Conservation (phyloP, 768 basidiomycete genomes). For the Macrolepiota dolichaula region DNA sequence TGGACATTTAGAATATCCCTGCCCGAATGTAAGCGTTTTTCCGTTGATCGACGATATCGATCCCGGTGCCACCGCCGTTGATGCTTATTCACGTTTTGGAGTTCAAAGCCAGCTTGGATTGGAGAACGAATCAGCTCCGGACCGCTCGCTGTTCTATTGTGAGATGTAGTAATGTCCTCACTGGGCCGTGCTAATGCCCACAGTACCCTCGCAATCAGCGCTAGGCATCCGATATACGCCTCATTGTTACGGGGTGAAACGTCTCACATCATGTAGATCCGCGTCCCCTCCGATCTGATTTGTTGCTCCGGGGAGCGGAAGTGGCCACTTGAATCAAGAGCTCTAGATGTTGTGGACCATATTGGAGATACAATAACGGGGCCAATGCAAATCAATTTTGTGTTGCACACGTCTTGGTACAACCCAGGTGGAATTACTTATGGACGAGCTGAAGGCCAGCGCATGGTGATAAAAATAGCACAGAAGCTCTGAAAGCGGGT, state of each 20-base stretch:
- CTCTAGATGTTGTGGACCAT: background rate
- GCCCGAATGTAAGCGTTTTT: constrained; percentile 52
- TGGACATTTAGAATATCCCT: constrained; percentile 53
- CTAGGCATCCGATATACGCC: constrained; percentile 7
- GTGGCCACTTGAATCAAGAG: background rate
- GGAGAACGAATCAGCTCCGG: constrained; percentile 48
- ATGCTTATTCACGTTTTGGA: too few species aligned
- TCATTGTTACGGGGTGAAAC: constrained; percentile 24
- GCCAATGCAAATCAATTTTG: constrained; percentile 67
- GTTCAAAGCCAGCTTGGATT: too few species aligned
- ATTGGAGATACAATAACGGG: constrained; percentile 9
- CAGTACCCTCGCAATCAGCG: constrained; percentile 10
- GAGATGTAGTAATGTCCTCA: constrained; percentile 54
- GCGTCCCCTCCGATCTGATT: constrained; percentile 54
- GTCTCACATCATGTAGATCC: constrained; percentile 37
- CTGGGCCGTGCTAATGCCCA: constrained; percentile 24
- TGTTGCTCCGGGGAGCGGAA: constrained; percentile 29
- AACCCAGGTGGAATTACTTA: constrained; percentile 42
- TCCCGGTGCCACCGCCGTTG: too few species aligned
- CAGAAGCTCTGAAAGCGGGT: background rate
- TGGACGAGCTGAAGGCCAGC: too few species aligned
- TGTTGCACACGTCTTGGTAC: constrained; percentile 55
- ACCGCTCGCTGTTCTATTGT: too few species aligned
- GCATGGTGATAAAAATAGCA: background rate
- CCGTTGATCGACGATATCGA: too few species aligned